Evolutionary conservation across 495 filamentous ascomycete genomes (phyloP).

Genomic region (Evernia prunastri): DNA sequence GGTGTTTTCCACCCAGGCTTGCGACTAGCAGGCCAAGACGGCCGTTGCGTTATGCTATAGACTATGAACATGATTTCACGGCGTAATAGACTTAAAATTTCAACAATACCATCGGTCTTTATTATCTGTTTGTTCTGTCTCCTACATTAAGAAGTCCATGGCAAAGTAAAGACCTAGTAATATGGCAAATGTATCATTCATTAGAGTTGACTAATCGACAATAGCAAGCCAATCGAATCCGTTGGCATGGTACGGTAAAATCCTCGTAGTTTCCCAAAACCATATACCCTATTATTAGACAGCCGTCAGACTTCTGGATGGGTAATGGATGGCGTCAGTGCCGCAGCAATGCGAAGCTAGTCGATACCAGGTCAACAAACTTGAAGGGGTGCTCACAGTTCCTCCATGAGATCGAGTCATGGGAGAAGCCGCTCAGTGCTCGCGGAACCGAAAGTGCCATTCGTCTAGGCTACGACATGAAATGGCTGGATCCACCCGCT

Average conservation of each 20-base stretch:
- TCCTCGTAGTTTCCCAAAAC: neutral
- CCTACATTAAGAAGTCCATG: slow-evolving; percentile 4
- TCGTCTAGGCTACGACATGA: neutral
- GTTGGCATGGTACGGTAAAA: neutral
- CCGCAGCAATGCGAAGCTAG: slow-evolving; percentile 25
- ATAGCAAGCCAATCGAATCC: slow-evolving; percentile 9
- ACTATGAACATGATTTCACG: no score
- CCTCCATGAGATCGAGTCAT: neutral
- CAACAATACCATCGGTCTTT: no score
- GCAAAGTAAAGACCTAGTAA: neutral
- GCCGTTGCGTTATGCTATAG: no score
- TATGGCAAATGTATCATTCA: neutral
- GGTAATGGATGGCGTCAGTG: slow-evolving; percentile 31
- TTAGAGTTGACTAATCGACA: slow-evolving; percentile 1
- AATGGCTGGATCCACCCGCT: neutral
- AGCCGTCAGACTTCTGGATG: slow-evolving; percentile 6
- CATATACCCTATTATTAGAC: slow-evolving; percentile 4
- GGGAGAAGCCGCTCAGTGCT: neutral
- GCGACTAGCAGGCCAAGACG: no score
- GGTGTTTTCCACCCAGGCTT: no score
- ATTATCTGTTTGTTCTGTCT: slow-evolving; percentile 1
- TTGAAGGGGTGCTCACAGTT: neutral
- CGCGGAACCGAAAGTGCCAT: neutral
- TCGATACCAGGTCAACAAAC: neutral
- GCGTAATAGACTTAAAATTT: no score